Percentiles rank a stretch among this genome's conserved stretches.
phyloP scores from a whole-genome alignment of 139 green algal species.

The Picochlorum sp. region DNA sequence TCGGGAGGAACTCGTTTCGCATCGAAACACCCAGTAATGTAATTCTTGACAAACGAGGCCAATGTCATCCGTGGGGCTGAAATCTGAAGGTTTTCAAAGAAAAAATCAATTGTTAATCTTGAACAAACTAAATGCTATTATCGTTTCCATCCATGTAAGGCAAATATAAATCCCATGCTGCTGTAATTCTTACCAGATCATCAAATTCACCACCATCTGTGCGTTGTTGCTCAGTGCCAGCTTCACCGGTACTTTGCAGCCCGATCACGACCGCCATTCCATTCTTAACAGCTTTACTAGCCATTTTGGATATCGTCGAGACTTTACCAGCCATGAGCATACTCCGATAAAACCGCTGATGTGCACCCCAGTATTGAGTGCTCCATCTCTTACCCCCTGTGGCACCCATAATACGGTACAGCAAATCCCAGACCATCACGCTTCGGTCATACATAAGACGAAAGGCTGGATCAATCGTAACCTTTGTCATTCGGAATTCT shows the following conservation, averaged over 20 bases:
- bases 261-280: constrained; percentile 59
- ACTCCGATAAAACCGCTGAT: constrained; percentile 64
- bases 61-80: too few species aligned
- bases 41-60: too few species aligned
- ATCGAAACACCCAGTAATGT: too few species aligned
- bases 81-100: too few species aligned
- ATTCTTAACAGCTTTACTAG: constrained; percentile 40
- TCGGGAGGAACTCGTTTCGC: constrained; percentile 49
- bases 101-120: too few species aligned
- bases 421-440: constrained; percentile 46
- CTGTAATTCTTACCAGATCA: constrained; percentile 69
- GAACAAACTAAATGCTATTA: too few species aligned
- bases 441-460: constrained; percentile 61
- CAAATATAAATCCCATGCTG: too few species aligned
- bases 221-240: neutral
- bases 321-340: constrained; percentile 80
- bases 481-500: constrained; percentile 59
- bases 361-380: constrained; percentile 38
- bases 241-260: constrained; percentile 23
- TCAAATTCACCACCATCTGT: constrained; percentile 30
- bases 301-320: constrained; percentile 38
- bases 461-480: constrained; percentile 43
- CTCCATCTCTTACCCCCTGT: neutral
- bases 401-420: constrained; percentile 30
- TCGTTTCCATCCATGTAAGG: too few species aligned